phyloP scores from a whole-genome alignment of 768 basidiomycete species.

The Boletellus sp. region DNA sequence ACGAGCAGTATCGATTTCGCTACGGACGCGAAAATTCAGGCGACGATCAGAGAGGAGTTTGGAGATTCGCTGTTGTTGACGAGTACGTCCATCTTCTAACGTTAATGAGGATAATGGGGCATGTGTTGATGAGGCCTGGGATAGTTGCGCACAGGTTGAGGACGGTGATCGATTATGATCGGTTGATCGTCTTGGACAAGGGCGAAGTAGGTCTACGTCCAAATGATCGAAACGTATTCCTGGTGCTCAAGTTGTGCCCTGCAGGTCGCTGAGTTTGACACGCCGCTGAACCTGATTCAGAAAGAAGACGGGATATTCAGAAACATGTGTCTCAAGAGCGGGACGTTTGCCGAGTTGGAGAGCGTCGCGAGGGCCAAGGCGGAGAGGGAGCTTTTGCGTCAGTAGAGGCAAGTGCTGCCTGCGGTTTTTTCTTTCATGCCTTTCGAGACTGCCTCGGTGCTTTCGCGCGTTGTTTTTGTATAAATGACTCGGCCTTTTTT shows the following conservation, averaged over 20 bases:
- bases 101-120: too few relatives aligned
- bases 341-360: slow-evolving; percentile 60
- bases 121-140: slow-evolving; percentile 2
- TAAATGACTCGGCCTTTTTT: too few relatives aligned
- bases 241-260: background rate
- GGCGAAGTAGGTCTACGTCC: slow-evolving; percentile 22
- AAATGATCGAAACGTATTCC: background rate
- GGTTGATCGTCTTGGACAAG: slow-evolving; percentile 71
- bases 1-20: slow-evolving; percentile 85
- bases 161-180: slow-evolving; percentile 79
- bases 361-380: slow-evolving; percentile 46
- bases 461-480: too few relatives aligned
- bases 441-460: too few relatives aligned
- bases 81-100: slow-evolving; percentile 38
- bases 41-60: slow-evolving; percentile 85
- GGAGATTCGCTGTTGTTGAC: slow-evolving; percentile 69
- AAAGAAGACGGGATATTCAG: slow-evolving; percentile 64
- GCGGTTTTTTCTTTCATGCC: too few relatives aligned
- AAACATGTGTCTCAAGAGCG: slow-evolving; percentile 69
- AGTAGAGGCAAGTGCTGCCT: too few relatives aligned
- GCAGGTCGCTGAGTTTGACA: slow-evolving; percentile 63
- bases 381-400: slow-evolving; percentile 11
- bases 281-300: slow-evolving; percentile 62
- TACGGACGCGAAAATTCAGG: slow-evolving; percentile 88
- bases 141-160: slow-evolving; percentile 65